Evolutionary conservation across 257 asterid genomes (phyloP).

Genomic region (Ilex asprella): DNA sequence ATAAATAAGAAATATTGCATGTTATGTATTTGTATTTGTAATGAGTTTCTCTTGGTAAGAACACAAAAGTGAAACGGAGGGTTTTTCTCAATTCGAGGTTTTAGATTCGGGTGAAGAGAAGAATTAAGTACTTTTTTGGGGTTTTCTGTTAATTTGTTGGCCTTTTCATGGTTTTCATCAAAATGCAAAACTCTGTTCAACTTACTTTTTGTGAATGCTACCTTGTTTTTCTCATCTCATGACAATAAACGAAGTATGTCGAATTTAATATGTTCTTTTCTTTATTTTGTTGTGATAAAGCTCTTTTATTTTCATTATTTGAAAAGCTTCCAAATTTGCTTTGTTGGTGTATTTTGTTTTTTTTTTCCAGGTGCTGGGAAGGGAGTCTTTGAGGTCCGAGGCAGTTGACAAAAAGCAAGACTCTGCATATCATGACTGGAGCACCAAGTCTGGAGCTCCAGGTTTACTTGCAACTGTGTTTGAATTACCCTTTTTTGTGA

Average conservation of each 20-base stretch:
- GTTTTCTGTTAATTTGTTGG: no score
- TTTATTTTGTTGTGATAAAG: background rate
- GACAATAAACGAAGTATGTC: background rate
- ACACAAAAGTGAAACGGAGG: no score
- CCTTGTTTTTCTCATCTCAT: background rate
- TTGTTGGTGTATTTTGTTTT: background rate
- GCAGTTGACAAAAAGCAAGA: conserved; percentile 37
- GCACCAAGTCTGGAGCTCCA: conserved; percentile 34
- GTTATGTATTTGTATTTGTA: no score
- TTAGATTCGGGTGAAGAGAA: no score
- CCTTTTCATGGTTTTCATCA: no score
- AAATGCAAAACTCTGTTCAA: background rate
- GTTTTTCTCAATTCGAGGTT: no score
- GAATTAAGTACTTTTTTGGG: no score
- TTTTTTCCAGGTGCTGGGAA: conserved; percentile 37
- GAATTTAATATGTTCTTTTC: background rate
- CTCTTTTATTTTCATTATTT: no score
- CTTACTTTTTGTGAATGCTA: background rate
- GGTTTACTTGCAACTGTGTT: conserved; percentile 22
- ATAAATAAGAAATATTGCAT: no score
- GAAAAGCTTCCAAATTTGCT: no score
- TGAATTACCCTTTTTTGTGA: background rate
- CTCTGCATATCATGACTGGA: conserved; percentile 32
- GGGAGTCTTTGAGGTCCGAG: conserved; percentile 24
- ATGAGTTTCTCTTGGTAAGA: no score